These are phyloP conservation scores for Monosporozyma aerobia DNA, from an alignment of 805 yeast genomes.

Conservation along the genomic window DNA sequence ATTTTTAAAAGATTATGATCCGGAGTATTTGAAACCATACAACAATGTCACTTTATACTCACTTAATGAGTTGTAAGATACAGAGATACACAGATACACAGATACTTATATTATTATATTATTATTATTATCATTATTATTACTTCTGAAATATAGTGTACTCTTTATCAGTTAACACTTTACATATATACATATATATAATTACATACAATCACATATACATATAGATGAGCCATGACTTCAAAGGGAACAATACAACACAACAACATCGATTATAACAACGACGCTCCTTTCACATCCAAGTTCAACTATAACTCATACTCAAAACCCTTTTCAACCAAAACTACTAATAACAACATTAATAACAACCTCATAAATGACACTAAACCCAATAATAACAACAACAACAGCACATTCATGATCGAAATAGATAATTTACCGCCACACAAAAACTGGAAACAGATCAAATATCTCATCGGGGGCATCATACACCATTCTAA, in stretches of 20 bases:
- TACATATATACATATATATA: too few species aligned
- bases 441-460: slow-evolving; percentile 29
- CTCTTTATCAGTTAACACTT: too few species aligned
- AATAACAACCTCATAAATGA: background rate
- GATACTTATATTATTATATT: too few species aligned
- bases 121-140: too few species aligned
- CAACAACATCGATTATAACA: background rate
- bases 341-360: background rate
- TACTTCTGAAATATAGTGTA: too few species aligned
- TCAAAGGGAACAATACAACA: background rate
- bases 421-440: slow-evolving; percentile 28
- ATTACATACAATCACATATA: too few species aligned
- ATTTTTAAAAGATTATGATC: too few species aligned
- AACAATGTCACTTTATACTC: too few species aligned
- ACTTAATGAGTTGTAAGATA: too few species aligned
- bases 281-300: background rate
- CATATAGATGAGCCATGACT: background rate
- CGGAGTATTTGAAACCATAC: too few species aligned
- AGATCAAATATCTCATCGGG: slow-evolving; percentile 27
- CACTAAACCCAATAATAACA: too few species aligned
- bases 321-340: background rate
- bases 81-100: too few species aligned
- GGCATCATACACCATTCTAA: slow-evolving; percentile 26
- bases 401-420: background rate
- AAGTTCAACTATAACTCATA: background rate